Evolutionary conservation across 2,329 filamentous ascomycete genomes (phyloP).

Genomic region (Colletotrichum sojae): DNA sequence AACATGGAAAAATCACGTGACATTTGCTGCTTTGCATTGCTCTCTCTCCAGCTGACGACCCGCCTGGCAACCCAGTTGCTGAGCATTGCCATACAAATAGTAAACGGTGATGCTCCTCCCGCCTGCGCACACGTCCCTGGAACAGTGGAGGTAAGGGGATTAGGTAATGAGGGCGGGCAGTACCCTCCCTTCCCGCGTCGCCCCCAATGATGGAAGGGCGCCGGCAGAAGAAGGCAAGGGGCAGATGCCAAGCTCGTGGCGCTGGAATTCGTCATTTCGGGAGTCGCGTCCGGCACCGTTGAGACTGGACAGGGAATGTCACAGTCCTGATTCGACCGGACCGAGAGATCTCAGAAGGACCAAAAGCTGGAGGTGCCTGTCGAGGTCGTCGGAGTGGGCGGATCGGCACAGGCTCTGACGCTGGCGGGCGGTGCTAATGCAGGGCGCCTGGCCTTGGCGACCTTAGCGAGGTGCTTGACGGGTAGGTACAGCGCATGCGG

Average conservation of each 20-base stretch:
- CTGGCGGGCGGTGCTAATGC: slow-evolving; percentile 36
- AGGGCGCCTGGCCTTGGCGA: slow-evolving; percentile 38
- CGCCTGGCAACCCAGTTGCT: too few relatives aligned
- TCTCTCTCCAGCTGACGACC: slow-evolving; percentile 3
- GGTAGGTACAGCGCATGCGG: slow-evolving; percentile 32
- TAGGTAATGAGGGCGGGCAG: slow-evolving; percentile 1
- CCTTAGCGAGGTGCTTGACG: slow-evolving; percentile 32
- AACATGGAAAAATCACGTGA: too few relatives aligned
- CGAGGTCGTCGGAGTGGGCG: slow-evolving; percentile 15
- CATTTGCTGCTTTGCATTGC: not conserved
- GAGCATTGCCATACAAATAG: too few relatives aligned
- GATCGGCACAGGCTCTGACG: slow-evolving; percentile 35
- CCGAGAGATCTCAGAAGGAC: slow-evolving; percentile 18
- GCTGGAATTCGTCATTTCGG: slow-evolving; percentile 32
- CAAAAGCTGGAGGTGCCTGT: slow-evolving; percentile 1
- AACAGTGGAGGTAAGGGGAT: too few relatives aligned
- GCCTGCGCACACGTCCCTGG: too few relatives aligned
- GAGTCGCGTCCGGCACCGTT: slow-evolving; percentile 22
- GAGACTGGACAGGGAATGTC: slow-evolving; percentile 19
- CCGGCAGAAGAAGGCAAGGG: not conserved
- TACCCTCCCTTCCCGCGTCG: slow-evolving; percentile 18
- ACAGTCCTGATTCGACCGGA: slow-evolving; percentile 25
- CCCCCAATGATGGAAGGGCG: slow-evolving; percentile 1
- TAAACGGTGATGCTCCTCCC: too few relatives aligned
- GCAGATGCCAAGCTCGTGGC: slow-evolving; percentile 13